A percentile compares a stretch with the other conserved stretches of the same genome.
Evolutionary conservation across 2,329 filamentous ascomycete genomes (phyloP).

Genomic region (Curvularia eragrostidis): DNA sequence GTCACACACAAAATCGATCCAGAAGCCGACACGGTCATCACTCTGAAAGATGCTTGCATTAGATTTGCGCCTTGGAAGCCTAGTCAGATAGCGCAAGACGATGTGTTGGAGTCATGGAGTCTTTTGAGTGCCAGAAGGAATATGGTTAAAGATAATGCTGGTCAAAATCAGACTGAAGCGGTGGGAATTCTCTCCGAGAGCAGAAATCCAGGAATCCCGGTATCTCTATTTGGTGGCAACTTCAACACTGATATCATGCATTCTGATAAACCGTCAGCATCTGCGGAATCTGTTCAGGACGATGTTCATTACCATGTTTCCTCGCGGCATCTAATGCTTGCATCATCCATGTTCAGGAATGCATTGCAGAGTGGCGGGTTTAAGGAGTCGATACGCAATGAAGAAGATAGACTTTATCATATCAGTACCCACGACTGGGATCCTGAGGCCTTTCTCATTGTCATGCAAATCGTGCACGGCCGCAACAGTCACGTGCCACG

Average conservation of each 20-base stretch:
- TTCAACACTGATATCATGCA: background rate
- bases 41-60: background rate
- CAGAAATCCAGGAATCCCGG: background rate
- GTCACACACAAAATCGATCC: constrained; percentile 2
- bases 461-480: background rate
- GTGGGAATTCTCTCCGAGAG: background rate
- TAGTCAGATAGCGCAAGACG: background rate
- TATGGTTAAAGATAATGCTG: background rate
- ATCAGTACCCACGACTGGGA: background rate
- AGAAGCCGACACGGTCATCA: constrained; percentile 6
- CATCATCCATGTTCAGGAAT: background rate
- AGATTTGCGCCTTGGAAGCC: constrained; percentile 3
- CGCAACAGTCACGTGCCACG: constrained; percentile 7
- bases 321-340: constrained; percentile 8
- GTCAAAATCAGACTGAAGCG: background rate
- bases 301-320: constrained; percentile 3
- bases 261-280: background rate
- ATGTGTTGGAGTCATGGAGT: background rate
- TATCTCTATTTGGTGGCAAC: background rate
- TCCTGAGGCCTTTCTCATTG: background rate
- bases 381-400: background rate
- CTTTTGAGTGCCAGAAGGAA: background rate
- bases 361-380: background rate
- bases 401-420: constrained; percentile 1
- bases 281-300: background rate